phyloP scores from a whole-genome alignment of 441 rosid genomes.

The Croton setiger region DNA sequence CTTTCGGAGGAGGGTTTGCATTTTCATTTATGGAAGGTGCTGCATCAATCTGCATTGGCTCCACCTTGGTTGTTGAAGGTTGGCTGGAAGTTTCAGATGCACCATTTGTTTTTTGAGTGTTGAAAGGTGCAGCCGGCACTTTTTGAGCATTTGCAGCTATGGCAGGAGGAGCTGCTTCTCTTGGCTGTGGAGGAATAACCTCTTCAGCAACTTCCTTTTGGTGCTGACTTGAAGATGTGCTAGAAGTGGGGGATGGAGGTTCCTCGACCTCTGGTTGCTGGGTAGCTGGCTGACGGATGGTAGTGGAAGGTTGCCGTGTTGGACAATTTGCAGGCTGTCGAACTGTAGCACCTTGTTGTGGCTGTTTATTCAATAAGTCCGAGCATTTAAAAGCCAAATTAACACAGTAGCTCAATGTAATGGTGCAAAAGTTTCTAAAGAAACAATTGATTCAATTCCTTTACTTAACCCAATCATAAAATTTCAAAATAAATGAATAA shows the following conservation, averaged over 20 bases:
- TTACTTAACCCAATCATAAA: not conserved
- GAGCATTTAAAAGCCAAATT: not conserved
- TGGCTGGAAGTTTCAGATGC: slow-evolving; percentile 41
- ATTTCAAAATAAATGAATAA: not conserved
- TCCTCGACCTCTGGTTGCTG: slow-evolving; percentile 45
- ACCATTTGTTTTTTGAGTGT: slow-evolving; percentile 29
- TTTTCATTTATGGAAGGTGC: slow-evolving; percentile 38
- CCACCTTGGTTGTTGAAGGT: slow-evolving; percentile 34
- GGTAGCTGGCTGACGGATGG: slow-evolving; percentile 24
- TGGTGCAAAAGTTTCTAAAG: not conserved
- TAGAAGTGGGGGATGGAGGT: slow-evolving; percentile 65
- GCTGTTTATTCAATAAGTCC: slow-evolving; percentile 18
- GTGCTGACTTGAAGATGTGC: slow-evolving; percentile 56
- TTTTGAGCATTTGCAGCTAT: slow-evolving; percentile 11
- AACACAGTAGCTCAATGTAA: not conserved
- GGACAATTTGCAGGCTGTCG: slow-evolving; percentile 36
- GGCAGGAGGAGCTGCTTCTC: slow-evolving; percentile 28
- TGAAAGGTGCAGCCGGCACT: slow-evolving; percentile 22
- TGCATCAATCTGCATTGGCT: slow-evolving; percentile 45
- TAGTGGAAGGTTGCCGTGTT: slow-evolving; percentile 30
- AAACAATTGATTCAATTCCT: not conserved
- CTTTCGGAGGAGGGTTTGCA: slow-evolving; percentile 43
- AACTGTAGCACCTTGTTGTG: slow-evolving; percentile 39
- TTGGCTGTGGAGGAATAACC: slow-evolving; percentile 36
- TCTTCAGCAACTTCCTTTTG: slow-evolving; percentile 53